Evolutionary conservation across 805 yeast species (phyloP).

Genomic region (Suhomyces pyralidae): DNA sequence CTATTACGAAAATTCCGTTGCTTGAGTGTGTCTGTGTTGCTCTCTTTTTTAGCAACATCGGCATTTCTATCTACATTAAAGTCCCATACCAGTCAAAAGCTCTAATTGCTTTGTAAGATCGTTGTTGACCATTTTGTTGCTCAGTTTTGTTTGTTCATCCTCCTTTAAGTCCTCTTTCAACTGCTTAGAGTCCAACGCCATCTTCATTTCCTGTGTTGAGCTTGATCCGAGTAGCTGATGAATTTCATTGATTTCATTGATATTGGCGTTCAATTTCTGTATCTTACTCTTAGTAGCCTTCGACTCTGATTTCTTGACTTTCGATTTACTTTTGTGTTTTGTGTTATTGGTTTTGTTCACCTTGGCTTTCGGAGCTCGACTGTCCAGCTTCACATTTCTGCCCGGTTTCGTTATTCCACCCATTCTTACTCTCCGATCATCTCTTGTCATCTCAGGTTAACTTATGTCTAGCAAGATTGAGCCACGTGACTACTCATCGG

Average conservation of each 20-base stretch:
- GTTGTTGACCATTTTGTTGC: constrained; percentile 32
- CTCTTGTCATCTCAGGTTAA: not conserved
- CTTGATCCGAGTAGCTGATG: constrained; percentile 14
- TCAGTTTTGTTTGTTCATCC: constrained; percentile 31
- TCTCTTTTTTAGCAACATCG: no score
- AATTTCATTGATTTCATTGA: constrained; percentile 20
- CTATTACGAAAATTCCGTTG: no score
- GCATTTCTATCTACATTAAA: not conserved
- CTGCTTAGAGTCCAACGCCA: constrained; percentile 33
- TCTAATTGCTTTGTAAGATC: constrained; percentile 48
- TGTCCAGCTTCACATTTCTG: not conserved
- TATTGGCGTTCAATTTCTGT: constrained; percentile 32
- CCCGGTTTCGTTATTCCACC: not conserved
- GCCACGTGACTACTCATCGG: not conserved
- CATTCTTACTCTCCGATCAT: not conserved
- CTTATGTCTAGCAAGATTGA: not conserved
- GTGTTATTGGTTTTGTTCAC: not conserved
- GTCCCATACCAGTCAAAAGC: constrained; percentile 43
- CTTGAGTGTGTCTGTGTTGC: no score
- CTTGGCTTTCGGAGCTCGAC: not conserved
- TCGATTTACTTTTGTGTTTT: not conserved
- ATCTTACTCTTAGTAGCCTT: constrained; percentile 14
- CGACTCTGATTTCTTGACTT: constrained; percentile 7
- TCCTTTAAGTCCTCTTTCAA: constrained; percentile 37
- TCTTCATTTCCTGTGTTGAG: constrained; percentile 11